Percentiles rank a stretch among this genome's conserved stretches.
Evolutionary conservation across 371 early-diverging fungal species (phyloP).

Genomic region (Apophysomyces elegans): DNA sequence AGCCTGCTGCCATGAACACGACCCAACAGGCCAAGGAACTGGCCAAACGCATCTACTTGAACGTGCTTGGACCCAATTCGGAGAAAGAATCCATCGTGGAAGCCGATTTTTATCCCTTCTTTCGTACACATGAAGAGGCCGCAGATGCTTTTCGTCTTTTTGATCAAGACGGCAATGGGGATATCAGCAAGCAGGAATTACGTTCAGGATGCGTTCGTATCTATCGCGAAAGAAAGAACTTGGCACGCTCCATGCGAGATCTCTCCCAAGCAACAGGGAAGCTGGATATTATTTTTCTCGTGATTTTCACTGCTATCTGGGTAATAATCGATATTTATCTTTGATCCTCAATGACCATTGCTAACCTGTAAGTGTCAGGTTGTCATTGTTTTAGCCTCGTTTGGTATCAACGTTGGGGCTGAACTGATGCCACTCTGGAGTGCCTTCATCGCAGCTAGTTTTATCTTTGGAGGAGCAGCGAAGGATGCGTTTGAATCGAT

Average conservation of each 20-base stretch:
- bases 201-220: constrained; percentile 58
- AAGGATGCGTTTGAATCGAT: constrained; percentile 71
- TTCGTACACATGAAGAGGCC: constrained; percentile 60
- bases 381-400: constrained; percentile 48
- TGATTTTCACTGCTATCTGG: constrained; percentile 50
- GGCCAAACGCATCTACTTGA: constrained; percentile 54
- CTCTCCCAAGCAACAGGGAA: constrained; percentile 70
- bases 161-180: constrained; percentile 73
- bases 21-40: constrained; percentile 51
- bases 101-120: constrained; percentile 60
- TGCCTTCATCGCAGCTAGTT: constrained; percentile 59
- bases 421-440: constrained; percentile 65
- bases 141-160: constrained; percentile 70
- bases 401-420: constrained; percentile 65
- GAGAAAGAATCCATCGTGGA: constrained; percentile 48
- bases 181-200: constrained; percentile 66
- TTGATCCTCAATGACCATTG: too few relatives aligned
- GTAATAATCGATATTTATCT: neutral
- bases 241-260: constrained; percentile 65
- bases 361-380: neutral
- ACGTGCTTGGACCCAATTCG: constrained; percentile 33
- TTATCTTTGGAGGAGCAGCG: constrained; percentile 70
- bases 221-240: constrained; percentile 64
- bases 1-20: constrained; percentile 28
- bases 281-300: constrained; percentile 61